These are phyloP conservation scores for Penicillium canariense DNA, from an alignment of 495 filamentous ascomycete species.

Conservation along the genomic window DNA sequence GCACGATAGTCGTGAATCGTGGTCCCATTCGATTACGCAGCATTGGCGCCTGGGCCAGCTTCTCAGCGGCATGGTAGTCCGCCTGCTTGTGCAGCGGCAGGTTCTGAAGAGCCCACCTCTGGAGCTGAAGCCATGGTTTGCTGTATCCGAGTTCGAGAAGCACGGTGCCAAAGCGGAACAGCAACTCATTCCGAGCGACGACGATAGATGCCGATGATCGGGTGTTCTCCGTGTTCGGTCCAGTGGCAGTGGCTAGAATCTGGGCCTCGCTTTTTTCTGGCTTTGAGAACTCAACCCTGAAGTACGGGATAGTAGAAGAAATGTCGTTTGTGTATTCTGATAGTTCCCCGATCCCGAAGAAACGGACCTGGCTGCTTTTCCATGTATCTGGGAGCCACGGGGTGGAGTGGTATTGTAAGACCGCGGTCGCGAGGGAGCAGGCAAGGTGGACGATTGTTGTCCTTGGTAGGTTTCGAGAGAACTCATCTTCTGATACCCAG, in stretches of 20 bases:
- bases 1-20: background rate
- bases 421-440: background rate
- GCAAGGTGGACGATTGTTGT: background rate
- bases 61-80: background rate
- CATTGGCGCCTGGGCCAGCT: background rate
- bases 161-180: background rate
- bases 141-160: slow-evolving; percentile 2
- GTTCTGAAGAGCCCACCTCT: background rate
- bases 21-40: background rate
- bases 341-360: background rate
- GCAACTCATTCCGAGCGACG: background rate
- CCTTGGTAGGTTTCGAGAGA: background rate
- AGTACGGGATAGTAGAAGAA: background rate
- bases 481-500: background rate
- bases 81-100: background rate
- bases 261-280: background rate
- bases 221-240: background rate
- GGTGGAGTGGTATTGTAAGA: background rate
- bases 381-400: background rate
- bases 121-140: background rate
- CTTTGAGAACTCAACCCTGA: background rate
- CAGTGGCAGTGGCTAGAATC: background rate
- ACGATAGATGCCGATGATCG: background rate
- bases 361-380: background rate
- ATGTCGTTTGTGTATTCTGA: background rate